phyloP scores from a whole-genome alignment of 768 basidiomycete species.

The Tylopilus cervinicoccineus region DNA sequence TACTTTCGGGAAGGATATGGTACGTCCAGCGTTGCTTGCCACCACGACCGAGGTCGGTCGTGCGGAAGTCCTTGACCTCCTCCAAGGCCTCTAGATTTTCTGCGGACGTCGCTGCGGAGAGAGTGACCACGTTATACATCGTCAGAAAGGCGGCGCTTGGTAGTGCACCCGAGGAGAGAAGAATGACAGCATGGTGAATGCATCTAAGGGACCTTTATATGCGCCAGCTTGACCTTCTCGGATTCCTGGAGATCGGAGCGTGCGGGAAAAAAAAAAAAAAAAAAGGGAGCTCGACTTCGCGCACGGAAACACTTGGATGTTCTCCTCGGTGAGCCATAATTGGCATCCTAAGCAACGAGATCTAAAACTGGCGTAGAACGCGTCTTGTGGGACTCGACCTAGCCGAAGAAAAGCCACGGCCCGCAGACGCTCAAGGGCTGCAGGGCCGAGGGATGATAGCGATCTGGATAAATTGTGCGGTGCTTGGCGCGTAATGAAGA shows the following conservation, averaged over 20 bases:
- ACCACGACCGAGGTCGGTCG: slow-evolving; percentile 51
- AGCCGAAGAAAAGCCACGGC: slow-evolving; percentile 23
- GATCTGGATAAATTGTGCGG: slow-evolving; percentile 12
- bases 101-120: slow-evolving; percentile 41
- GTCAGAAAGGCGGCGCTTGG: slow-evolving; percentile 9
- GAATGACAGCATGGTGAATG: slow-evolving; percentile 12
- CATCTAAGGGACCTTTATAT: slow-evolving; percentile 21
- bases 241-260: slow-evolving; percentile 14
- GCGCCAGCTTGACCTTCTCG: slow-evolving; percentile 4
- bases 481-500: slow-evolving; percentile 14
- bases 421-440: slow-evolving; percentile 16
- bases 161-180: slow-evolving; percentile 8
- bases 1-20: slow-evolving; percentile 40
- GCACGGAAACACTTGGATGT: slow-evolving; percentile 15
- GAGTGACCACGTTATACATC: slow-evolving; percentile 36
- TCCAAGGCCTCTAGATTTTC: slow-evolving; percentile 48
- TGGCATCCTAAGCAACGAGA: slow-evolving; percentile 11
- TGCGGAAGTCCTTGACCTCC: slow-evolving; percentile 50
- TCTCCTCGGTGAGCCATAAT: slow-evolving; percentile 24
- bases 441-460: slow-evolving; percentile 11
- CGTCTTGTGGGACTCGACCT: slow-evolving; percentile 20
- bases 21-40: slow-evolving; percentile 54
- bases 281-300: slow-evolving; percentile 4
- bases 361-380: slow-evolving; percentile 17
- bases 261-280: slow-evolving; percentile 15